Percentiles rank a stretch among this genome's conserved stretches.
These are phyloP conservation scores for Magnolia kwangsiensis DNA, from an alignment of 164 flowering plant genomes.

Conservation along the genomic window DNA sequence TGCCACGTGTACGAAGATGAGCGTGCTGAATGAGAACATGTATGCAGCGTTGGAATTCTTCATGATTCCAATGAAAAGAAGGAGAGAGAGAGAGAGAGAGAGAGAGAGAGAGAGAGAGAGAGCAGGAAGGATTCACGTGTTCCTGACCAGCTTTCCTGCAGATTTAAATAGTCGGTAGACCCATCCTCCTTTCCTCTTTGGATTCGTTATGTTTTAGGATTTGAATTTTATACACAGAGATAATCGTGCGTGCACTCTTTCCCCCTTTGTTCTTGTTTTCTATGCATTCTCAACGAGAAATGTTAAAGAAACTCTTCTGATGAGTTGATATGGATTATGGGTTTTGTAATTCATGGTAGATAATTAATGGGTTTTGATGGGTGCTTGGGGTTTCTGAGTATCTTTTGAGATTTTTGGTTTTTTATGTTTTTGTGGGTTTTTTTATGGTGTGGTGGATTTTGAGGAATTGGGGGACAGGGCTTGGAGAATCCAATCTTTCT, in stretches of 20 bases:
- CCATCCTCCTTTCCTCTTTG: not conserved
- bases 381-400: not conserved
- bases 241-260: not conserved
- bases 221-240: conserved; percentile 1
- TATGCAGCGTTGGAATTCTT: no score
- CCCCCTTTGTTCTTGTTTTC: not conserved
- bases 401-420: not conserved
- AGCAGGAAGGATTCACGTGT: conserved; percentile 5
- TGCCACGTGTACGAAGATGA: no score
- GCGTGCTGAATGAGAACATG: no score
- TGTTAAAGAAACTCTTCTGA: not conserved
- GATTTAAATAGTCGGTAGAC: not conserved
- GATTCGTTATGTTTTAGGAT: not conserved
- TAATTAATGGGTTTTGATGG: not conserved
- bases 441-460: not conserved
- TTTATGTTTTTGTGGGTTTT: not conserved
- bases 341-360: not conserved
- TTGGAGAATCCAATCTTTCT: not conserved
- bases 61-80: no score
- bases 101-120: not conserved
- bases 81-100: no score
- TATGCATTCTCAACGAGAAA: not conserved
- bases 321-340: not conserved
- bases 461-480: not conserved
- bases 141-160: not conserved